Conservation (phyloP, 805 yeast species). For the Clavispora carvajalis region DNA sequence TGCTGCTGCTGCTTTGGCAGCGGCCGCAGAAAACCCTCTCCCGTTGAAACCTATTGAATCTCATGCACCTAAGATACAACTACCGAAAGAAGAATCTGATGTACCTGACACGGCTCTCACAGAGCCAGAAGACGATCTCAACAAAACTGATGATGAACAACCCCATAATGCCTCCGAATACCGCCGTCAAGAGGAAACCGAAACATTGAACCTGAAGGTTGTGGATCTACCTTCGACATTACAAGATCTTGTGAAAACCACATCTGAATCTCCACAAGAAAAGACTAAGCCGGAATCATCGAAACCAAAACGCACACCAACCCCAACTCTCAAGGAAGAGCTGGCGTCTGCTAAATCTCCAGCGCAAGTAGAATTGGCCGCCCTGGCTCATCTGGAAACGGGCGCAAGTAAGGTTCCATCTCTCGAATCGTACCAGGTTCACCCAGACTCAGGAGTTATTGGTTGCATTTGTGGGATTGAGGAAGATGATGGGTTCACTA, state of each 20-base stretch:
- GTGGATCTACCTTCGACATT: neutral
- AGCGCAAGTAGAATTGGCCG: neutral
- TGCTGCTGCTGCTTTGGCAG: slow-evolving; percentile 81
- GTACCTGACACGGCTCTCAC: slow-evolving; percentile 8
- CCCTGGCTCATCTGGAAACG: neutral
- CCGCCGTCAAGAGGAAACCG: neutral
- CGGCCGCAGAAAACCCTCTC: slow-evolving; percentile 73
- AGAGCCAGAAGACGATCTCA: slow-evolving; percentile 20
- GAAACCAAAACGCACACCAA: neutral
- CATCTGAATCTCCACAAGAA: neutral
- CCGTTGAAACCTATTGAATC: slow-evolving; percentile 34
- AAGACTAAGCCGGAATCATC: too few species aligned
- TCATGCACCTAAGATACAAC: neutral
- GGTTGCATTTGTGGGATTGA: slow-evolving; percentile 85
- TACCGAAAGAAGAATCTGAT: neutral
- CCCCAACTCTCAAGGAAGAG: neutral
- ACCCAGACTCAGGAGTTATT: slow-evolving; percentile 78
- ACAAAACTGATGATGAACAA: slow-evolving; percentile 23
- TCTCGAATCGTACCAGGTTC: slow-evolving; percentile 52
- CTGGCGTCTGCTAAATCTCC: neutral
- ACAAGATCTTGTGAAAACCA: slow-evolving; percentile 1
- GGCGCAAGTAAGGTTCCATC: slow-evolving; percentile 22
- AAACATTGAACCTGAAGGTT: neutral
- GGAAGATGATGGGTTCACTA: slow-evolving; percentile 90
- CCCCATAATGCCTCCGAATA: neutral